phyloP scores from a whole-genome alignment of 805 yeast species.

The Pichia phayaonensis region DNA sequence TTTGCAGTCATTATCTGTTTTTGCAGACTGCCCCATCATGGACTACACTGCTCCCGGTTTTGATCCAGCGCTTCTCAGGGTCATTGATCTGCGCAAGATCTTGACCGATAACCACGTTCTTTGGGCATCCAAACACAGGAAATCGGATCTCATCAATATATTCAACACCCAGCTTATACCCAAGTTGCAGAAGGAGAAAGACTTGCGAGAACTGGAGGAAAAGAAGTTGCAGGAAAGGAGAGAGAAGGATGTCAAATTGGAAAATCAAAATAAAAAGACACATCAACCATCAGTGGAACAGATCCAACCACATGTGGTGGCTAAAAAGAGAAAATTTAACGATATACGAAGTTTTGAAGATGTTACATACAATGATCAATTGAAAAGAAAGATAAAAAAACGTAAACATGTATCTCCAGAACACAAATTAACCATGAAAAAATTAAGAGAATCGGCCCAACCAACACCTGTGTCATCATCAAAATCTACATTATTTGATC shows the following conservation, averaged over 20 bases:
- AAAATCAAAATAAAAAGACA: neutral
- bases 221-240: neutral
- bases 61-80: constrained; percentile 53
- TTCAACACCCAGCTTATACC: constrained; percentile 10
- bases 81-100: constrained; percentile 57
- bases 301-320: neutral
- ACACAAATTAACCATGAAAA: neutral
- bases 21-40: neutral
- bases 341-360: neutral
- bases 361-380: neutral
- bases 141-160: constrained; percentile 45
- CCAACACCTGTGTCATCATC: constrained; percentile 12
- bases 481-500: constrained; percentile 4
- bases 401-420: neutral
- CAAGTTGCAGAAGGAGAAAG: neutral
- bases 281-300: neutral
- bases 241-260: neutral
- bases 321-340: neutral
- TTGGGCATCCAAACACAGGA: constrained; percentile 51
- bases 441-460: neutral
- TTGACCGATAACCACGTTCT: constrained; percentile 48
- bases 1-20: neutral
- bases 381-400: neutral
- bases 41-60: constrained; percentile 37
- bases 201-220: neutral